These are phyloP conservation scores for Solanum phureja DNA, from an alignment of 257 asterid species.

Conservation along the genomic window DNA sequence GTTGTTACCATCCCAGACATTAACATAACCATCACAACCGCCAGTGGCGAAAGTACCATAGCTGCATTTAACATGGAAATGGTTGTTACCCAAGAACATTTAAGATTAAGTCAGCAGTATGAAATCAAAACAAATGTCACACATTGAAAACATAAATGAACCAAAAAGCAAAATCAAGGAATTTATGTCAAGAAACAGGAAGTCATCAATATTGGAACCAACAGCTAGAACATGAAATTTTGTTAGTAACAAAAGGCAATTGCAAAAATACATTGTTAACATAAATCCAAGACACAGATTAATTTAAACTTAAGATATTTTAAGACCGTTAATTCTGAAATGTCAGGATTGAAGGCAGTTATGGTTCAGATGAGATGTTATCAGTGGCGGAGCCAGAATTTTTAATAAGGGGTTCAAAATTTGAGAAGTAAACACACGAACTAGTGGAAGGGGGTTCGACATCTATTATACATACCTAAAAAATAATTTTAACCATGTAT, in stretches of 20 bases:
- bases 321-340: background rate
- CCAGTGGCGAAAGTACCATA: constrained; percentile 95
- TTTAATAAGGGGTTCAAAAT: too few species aligned
- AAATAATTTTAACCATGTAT: too few species aligned
- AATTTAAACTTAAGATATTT: background rate
- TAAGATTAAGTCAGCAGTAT: background rate
- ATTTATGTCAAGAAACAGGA: background rate
- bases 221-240: background rate
- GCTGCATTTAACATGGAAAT: constrained; percentile 19
- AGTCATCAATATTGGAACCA: background rate
- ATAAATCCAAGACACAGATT: background rate
- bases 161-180: background rate
- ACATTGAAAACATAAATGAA: background rate
- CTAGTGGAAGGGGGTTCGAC: too few species aligned
- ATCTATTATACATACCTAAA: too few species aligned
- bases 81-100: background rate
- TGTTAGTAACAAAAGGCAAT: background rate
- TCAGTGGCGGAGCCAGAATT: background rate
- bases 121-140: background rate
- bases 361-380: background rate
- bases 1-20: constrained; percentile 96
- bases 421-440: too few species aligned
- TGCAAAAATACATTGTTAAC: background rate
- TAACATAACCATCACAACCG: constrained; percentile 88
- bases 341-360: background rate